These are phyloP conservation scores for Phytophthora boehmeriae DNA, from an alignment of 352 stramenopile species.

Conservation along the genomic window DNA sequence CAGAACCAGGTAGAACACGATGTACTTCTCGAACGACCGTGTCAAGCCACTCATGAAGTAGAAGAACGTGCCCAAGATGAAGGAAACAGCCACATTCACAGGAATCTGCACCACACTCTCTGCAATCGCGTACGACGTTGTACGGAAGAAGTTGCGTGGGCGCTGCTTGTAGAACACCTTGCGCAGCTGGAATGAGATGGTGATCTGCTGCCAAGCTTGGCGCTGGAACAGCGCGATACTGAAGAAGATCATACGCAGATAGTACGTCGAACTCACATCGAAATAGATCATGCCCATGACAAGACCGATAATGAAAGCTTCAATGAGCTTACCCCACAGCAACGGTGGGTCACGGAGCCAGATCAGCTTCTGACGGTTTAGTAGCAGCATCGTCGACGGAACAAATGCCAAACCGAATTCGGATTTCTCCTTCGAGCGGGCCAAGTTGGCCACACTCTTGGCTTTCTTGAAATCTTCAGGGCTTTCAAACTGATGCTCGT, in stretches of 20 bases:
- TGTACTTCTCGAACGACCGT: constrained; percentile 60
- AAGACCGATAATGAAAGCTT: constrained; percentile 73
- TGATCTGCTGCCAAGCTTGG: constrained; percentile 73
- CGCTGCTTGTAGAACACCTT: constrained; percentile 92
- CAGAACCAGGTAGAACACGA: constrained; percentile 79
- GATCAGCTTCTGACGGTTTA: constrained; percentile 70
- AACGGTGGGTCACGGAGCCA: constrained; percentile 65
- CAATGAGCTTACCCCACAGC: constrained; percentile 67
- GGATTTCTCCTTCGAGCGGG: constrained; percentile 51
- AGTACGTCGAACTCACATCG: constrained; percentile 55
- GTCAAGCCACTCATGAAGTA: constrained; percentile 92
- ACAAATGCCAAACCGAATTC: constrained; percentile 57
- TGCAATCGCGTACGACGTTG: constrained; percentile 80
- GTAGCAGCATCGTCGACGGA: constrained; percentile 47
- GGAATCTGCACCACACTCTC: constrained; percentile 59
- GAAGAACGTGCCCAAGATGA: constrained; percentile 67
- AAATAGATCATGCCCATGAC: constrained; percentile 81
- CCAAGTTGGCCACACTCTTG: constrained; percentile 52
- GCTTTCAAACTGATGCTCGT: constrained; percentile 62
- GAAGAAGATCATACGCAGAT: constrained; percentile 81
- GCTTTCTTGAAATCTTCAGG: constrained; percentile 63
- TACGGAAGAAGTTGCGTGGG: constrained; percentile 89
- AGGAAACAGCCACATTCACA: constrained; percentile 68
- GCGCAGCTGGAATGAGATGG: constrained; percentile 73
- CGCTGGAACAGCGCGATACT: constrained; percentile 70